Percentiles rank a stretch among this genome's conserved stretches.
Evolutionary conservation across 306 rosid species (phyloP).

Genomic region (Pachyrhizus erosus): DNA sequence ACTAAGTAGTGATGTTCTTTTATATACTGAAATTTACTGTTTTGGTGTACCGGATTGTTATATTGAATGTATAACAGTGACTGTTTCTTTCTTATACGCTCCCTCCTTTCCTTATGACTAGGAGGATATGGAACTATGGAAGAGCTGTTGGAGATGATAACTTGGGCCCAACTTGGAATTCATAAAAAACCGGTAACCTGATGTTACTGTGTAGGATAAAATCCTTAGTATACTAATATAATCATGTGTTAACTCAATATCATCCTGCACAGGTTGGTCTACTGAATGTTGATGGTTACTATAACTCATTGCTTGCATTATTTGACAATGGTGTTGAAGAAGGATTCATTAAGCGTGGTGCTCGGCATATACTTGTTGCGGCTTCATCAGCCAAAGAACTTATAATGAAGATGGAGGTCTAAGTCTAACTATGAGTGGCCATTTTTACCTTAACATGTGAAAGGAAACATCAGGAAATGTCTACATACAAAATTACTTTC

Average conservation of each 20-base stretch:
- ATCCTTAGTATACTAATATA: conserved; percentile 3
- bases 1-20: conserved; percentile 15
- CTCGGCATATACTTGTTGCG: conserved; percentile 74
- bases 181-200: conserved; percentile 76
- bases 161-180: conserved; percentile 95
- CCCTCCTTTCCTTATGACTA: conserved; percentile 27
- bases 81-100: conserved; percentile 7
- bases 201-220: conserved; percentile 12
- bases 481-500: conserved; percentile 4
- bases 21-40: not conserved
- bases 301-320: conserved; percentile 76
- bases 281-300: conserved; percentile 89
- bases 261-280: conserved; percentile 72
- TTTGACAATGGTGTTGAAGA: conserved; percentile 89
- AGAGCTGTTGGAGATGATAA: conserved; percentile 86
- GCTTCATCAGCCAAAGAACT: conserved; percentile 86
- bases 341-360: conserved; percentile 85
- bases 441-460: conserved; percentile 9
- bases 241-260: conserved; percentile 28
- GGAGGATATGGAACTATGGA: conserved; percentile 98
- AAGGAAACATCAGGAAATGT: not conserved
- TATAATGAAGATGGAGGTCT: conserved; percentile 81
- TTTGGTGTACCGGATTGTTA: not conserved
- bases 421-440: conserved; percentile 43
- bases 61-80: not conserved